Percentiles rank a stretch among this genome's conserved stretches.
phyloP scores from a whole-genome alignment of 2,329 filamentous ascomycete species.

The Penicillium sp. region DNA sequence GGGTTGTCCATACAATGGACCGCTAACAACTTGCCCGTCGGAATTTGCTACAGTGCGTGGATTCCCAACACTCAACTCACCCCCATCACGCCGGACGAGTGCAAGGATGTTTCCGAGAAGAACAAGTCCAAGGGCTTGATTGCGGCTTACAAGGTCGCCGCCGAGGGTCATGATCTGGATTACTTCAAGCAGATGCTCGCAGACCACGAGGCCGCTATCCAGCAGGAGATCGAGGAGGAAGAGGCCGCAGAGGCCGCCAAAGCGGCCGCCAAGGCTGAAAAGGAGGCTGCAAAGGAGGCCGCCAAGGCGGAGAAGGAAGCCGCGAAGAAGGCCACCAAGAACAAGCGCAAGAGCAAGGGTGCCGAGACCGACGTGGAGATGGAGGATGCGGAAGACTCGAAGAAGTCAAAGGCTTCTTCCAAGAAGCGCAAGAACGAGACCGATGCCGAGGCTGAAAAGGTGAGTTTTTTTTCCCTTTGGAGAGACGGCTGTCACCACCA shows the following conservation, averaged over 20 bases:
- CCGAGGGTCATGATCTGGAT: constrained; percentile 68
- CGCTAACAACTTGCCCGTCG: constrained; percentile 4
- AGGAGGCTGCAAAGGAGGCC: constrained; percentile 45
- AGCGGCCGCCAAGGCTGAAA: constrained; percentile 49
- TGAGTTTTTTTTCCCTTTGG: constrained; percentile 32
- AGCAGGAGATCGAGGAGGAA: constrained; percentile 56
- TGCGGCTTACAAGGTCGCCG: constrained; percentile 72
- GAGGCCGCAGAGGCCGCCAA: constrained; percentile 24
- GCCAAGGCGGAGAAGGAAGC: not conserved
- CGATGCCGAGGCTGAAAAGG: constrained; percentile 66
- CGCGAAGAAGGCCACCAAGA: constrained; percentile 32
- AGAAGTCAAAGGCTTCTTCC: constrained; percentile 49
- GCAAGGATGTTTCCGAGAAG: constrained; percentile 61
- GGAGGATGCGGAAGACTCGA: constrained; percentile 41
- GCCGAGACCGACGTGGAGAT: constrained; percentile 50
- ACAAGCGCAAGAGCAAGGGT: constrained; percentile 46
- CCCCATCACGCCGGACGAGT: constrained; percentile 67
- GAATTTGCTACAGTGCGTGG: constrained; percentile 63
- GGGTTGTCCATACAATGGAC: constrained; percentile 1
- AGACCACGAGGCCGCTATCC: constrained; percentile 51
- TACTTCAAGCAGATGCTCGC: constrained; percentile 76
- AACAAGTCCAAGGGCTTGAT: constrained; percentile 74
- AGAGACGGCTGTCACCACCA: not conserved
- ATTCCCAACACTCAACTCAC: constrained; percentile 77
- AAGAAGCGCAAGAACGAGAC: constrained; percentile 81